Evolutionary conservation across 768 basidiomycete genomes (phyloP), one percentile per base, ranked within the genome.

Genomic region (Psilocybe sp.): DNA sequence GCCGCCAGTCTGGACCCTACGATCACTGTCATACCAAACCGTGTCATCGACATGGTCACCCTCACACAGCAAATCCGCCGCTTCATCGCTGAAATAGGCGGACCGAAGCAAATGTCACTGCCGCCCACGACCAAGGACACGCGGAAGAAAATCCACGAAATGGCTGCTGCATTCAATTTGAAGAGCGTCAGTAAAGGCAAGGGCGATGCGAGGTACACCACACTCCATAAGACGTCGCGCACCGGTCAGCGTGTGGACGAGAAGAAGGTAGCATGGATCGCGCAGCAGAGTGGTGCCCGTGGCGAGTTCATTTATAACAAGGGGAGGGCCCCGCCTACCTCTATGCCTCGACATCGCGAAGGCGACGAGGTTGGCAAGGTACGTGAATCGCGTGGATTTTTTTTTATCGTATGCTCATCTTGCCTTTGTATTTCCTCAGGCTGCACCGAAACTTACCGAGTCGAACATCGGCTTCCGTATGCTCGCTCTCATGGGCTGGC

Each of bases 401-500:
- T 28, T 20, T 1, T n/a, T 18, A n/a, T 8, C 18, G 40, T 37
- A 34, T 43, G 19, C 37, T 57, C 16, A 50, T 42, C 12, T 4
- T 16, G 19, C 12, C 23, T 15, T 35, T 41, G 50, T 9, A 4
- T 54, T 44, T 44, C 54, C 8, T 13, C 61, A 88, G 77, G 84
- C 85, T 42, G 92, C 91, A 12, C 89, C 89, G 1, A 92, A 85
- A 70, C 87, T 98, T 47, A 85, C 80, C 12, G 73, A 79, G 54
- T 71, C 80, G 2, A 98, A 98, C 58, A 61, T 94, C 44, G 96
- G 96, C 0, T 97, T 96, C 72, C 81, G 70, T 69, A 80, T 98
- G 82, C 64, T 98, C 54, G 82, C 85, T 13, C 74, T 79, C 52
- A 97, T 98, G 95, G 95, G 95, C 37, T 96, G 93, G 93, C 64